These are phyloP conservation scores for Zymoseptoria passerinii DNA, from an alignment of 2,329 filamentous ascomycete genomes.

Conservation along the genomic window DNA sequence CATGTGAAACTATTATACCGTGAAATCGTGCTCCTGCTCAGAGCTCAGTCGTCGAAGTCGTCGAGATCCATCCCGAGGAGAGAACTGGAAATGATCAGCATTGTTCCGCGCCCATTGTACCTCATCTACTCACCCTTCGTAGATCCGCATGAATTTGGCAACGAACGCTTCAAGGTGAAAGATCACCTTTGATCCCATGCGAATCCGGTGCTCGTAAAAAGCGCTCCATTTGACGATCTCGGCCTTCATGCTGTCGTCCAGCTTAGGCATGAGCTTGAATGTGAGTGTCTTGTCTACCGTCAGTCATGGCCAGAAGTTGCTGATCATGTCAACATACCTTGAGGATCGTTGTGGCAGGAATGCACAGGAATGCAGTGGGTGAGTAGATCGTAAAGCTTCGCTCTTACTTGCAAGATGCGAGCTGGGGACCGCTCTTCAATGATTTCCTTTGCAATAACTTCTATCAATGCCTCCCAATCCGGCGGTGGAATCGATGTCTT, in stretches of 20 bases:
- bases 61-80: slow-evolving; percentile 72
- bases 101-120: background rate
- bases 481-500: slow-evolving; percentile 84
- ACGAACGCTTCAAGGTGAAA: slow-evolving; percentile 98
- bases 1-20: background rate
- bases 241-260: slow-evolving; percentile 81
- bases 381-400: slow-evolving; percentile 92
- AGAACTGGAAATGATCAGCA: slow-evolving; percentile 31
- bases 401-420: slow-evolving; percentile 75
- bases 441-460: slow-evolving; percentile 85
- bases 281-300: slow-evolving; percentile 57
- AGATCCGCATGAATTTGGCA: slow-evolving; percentile 93
- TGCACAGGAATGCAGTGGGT: slow-evolving; percentile 98
- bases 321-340: slow-evolving; percentile 45
- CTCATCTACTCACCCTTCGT: slow-evolving; percentile 63
- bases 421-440: slow-evolving; percentile 87
- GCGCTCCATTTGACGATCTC: slow-evolving; percentile 94
- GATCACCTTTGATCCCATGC: slow-evolving; percentile 81
- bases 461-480: slow-evolving; percentile 91
- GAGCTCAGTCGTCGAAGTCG: slow-evolving; percentile 34
- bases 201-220: slow-evolving; percentile 93
- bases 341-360: slow-evolving; percentile 85
- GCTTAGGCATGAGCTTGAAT: slow-evolving; percentile 79
- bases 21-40: slow-evolving; percentile 4
- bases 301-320: background rate